Evolutionary conservation across 179 eudicot species (phyloP).

Genomic region (Gypsophila paniculata): DNA sequence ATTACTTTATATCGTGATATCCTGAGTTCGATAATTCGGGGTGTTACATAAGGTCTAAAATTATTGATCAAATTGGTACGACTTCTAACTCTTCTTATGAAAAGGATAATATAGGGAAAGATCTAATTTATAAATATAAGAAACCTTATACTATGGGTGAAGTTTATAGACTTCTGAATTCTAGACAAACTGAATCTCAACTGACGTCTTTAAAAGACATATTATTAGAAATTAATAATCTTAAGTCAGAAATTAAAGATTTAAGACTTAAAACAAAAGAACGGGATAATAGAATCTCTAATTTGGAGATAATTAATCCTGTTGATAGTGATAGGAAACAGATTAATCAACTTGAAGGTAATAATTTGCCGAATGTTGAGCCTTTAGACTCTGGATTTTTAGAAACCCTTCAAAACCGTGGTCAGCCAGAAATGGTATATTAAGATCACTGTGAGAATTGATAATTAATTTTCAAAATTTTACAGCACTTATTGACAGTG

Average conservation of each 20-base stretch:
- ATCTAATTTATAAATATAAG: not conserved
- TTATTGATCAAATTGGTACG: not conserved
- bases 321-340: too few relatives aligned
- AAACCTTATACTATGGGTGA: too few relatives aligned
- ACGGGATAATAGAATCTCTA: not conserved
- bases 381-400: not conserved
- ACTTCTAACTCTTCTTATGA: not conserved
- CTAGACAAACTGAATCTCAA: not conserved
- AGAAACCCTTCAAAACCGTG: not conserved
- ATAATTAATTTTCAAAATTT: not conserved
- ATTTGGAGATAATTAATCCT: not conserved
- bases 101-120: too few relatives aligned
- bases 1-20: too few relatives aligned
- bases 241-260: not conserved
- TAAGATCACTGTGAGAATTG: not conserved
- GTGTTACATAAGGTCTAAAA: too few relatives aligned
- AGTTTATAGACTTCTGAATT: not conserved
- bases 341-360: too few relatives aligned
- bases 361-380: not conserved
- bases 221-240: not conserved
- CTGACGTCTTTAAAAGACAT: not conserved
- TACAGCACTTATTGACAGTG: not conserved
- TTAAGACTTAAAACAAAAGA: not conserved
- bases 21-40: too few relatives aligned
- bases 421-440: too few relatives aligned